Evolutionary conservation across 768 basidiomycete genomes (phyloP), one percentile per base, ranked within the genome.

Genomic region (Sistotremastrum niveocremeum): DNA sequence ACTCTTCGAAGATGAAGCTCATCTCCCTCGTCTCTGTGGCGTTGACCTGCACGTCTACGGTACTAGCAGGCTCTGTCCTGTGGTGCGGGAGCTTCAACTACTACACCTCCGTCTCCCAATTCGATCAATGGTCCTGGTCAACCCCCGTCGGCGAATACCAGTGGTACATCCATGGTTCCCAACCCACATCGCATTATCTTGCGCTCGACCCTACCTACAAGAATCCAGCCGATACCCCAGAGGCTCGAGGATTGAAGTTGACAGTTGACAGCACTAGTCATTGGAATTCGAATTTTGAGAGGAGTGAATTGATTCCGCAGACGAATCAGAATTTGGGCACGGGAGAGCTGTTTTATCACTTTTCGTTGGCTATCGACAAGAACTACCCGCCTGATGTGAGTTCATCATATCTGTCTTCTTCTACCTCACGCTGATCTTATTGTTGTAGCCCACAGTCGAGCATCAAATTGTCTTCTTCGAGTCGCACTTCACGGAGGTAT

Each of bases 311-410:
- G n/a, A 62, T 65, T 38, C 60, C 62, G 2, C 60, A 67, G 57
- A 76, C 74, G 31, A 65, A 62, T 7, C 57, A 64, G 42, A 79
- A 78, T 58, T 60, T 80, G 28, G 76, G 78, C 2, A 63, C 67
- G 7, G 77, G 76, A 0, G 69, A 74, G 46, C 56, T 77, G 46
- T 79, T 68, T 62, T 79, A 79, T 59, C 77, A 79, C 61, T 79
- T 79, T 62, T 76, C 75, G 1, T 55, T 79, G 38, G 70, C 63
- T 62, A 69, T 62, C 34, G 58, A 66, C 28, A 51, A 53, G n/a
- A 70, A 69, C 7, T 76, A 75, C 55, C 61, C 68, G 3, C 74
- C 75, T 4, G 70, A 74, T 49, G 56, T 48, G 28, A 48, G 32
- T 39, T n/a, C 5, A 6, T 4, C 20, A 2, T 20, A 20, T 20